Evolutionary conservation across 2,329 filamentous ascomycete species (phyloP), one percentile per base, ranked within the genome.

Genomic region (Scleromitrula shiraiana): DNA sequence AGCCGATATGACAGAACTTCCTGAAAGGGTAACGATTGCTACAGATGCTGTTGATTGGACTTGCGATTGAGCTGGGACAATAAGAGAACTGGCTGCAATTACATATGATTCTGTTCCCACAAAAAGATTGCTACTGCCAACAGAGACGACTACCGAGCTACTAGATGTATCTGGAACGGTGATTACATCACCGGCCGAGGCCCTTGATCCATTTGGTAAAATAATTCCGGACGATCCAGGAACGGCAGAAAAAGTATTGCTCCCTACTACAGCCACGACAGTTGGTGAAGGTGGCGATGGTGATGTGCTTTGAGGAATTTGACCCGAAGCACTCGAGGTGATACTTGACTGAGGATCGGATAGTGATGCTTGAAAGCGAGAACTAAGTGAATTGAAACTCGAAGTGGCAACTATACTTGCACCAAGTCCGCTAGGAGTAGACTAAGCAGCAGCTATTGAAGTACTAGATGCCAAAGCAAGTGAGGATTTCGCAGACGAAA

Each of bases 121-220:
- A 7, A 30, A 22, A 14, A 53, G 19, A 29, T 46, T 46, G 12
- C 47, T 45, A 15, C 43, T 40, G 14, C 29, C 49, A 20, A 49
- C 41, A 19, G 51, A 53, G 2, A 51, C 38, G n/a, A 44, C 30
- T 7, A 53, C 22, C 7, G 39, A 27, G 35, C 24, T 26, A 14
- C 14, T 49, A 9, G 32, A 26, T 12, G 29, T 9, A 26, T 38
- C 29, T 20, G 23, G 12, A 12, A 54, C 14, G n/a, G 46, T 54
- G 9, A 30, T 35, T 4, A 50, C 43, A 24, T 30, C 24, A 7
- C 54, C 52, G 2, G 39, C 29, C 9, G 26, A 50, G 7, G 44
- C 52, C 5, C 43, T 53, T 15, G 43, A 51, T 10, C 50, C 52
- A 38, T 49, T 49, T 17, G 46, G 46, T 9, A 54, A 45, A 8